phyloP scores from a whole-genome alignment of 2,329 filamentous ascomycete species.

The Dactylella cylindrospora region DNA sequence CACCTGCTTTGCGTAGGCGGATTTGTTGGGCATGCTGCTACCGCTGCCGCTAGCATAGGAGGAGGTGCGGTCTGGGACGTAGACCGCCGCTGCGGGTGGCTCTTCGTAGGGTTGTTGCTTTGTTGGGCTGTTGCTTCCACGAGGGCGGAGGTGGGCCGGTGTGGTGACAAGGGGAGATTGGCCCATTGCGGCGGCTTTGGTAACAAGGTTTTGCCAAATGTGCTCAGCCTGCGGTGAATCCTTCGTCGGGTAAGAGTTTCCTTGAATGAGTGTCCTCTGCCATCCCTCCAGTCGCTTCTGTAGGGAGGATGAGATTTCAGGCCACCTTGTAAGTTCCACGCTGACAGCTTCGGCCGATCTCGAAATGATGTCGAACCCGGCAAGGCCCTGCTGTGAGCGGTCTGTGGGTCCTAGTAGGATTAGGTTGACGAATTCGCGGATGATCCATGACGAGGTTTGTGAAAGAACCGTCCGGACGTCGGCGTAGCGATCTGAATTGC shows the following conservation, averaged over 20 bases:
- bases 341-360: constrained; percentile 29
- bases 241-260: constrained; percentile 37
- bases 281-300: constrained; percentile 37
- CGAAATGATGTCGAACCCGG: constrained; percentile 33
- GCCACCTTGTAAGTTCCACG: constrained; percentile 29
- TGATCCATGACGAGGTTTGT: constrained; percentile 35
- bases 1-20: constrained; percentile 18
- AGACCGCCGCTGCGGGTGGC: not conserved
- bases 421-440: constrained; percentile 42
- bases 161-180: constrained; percentile 24
- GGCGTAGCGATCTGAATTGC: constrained; percentile 32
- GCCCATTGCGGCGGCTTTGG: constrained; percentile 36
- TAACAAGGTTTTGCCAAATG: constrained; percentile 40
- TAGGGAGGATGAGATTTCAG: constrained; percentile 41
- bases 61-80: constrained; percentile 23
- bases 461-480: constrained; percentile 39
- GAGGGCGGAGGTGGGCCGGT: constrained; percentile 21
- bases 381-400: constrained; percentile 25
- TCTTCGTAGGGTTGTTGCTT: constrained; percentile 31
- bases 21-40: constrained; percentile 14
- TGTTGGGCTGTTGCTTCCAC: constrained; percentile 29
- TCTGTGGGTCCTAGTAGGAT: constrained; percentile 30
- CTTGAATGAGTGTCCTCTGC: constrained; percentile 26
- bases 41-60: constrained; percentile 15
- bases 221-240: constrained; percentile 34